phyloP scores from a whole-genome alignment of 2,329 filamentous ascomycete species.

The Myriosclerotinia scirpicola region DNA sequence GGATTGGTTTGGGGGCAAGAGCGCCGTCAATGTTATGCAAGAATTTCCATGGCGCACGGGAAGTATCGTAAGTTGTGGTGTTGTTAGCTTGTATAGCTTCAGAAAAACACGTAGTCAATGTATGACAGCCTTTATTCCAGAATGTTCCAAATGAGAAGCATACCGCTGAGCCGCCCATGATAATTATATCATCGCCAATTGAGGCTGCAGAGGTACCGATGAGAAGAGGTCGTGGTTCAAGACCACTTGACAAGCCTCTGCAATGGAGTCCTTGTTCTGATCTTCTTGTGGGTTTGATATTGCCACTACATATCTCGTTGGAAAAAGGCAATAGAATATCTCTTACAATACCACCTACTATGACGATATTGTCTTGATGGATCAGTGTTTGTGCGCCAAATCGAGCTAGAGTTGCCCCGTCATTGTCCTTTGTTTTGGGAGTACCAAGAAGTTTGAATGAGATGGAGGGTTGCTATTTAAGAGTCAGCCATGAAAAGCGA shows the following conservation, averaged over 20 bases:
- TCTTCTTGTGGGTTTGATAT: not conserved
- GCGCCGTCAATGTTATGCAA: constrained; percentile 29
- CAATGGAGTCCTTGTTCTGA: not conserved
- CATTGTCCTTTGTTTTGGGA: not conserved
- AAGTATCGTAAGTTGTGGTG: not conserved
- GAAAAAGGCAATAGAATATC: constrained; percentile 46
- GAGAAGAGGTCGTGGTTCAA: constrained; percentile 61
- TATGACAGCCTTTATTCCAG: constrained; percentile 63
- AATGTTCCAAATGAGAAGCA: constrained; percentile 90
- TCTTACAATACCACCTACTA: constrained; percentile 49
- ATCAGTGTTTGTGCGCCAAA: constrained; percentile 48
- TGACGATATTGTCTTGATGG: constrained; percentile 36
- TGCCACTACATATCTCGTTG: constrained; percentile 50
- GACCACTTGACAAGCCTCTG: not conserved
- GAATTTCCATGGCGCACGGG: constrained; percentile 30
- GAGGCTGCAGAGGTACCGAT: constrained; percentile 63
- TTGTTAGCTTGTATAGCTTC: not conserved
- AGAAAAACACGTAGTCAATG: constrained; percentile 12
- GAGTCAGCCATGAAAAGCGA: not conserved
- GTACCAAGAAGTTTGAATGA: not conserved
- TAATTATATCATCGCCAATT: constrained; percentile 52
- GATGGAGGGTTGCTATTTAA: constrained; percentile 5
- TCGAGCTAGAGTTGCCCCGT: constrained; percentile 35
- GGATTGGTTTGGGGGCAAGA: not conserved
- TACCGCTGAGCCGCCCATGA: constrained; percentile 79